phyloP scores from a whole-genome alignment of 495 filamentous ascomycete species.

The Tricharina praecox region DNA sequence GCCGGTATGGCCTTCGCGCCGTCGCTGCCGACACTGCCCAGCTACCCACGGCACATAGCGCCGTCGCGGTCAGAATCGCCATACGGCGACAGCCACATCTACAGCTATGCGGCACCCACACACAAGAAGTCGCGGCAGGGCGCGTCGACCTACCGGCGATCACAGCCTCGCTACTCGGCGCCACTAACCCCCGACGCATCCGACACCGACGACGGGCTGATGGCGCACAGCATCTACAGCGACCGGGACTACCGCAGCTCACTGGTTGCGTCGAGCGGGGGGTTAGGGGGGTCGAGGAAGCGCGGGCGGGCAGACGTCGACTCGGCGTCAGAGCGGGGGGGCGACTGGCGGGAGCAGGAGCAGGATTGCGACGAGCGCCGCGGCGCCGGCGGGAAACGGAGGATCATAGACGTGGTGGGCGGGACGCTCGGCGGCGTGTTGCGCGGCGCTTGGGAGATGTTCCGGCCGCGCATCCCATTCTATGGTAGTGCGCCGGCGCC shows the following conservation, averaged over 20 bases:
- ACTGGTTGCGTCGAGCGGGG: constrained; percentile 4
- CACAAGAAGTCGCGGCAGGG: not conserved
- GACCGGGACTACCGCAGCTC: constrained; percentile 20
- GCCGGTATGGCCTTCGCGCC: no score
- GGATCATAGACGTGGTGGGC: constrained; percentile 26
- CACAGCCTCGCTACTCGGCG: constrained; percentile 8
- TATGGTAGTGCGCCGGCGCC: constrained; percentile 1
- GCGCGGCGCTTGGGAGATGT: constrained; percentile 25
- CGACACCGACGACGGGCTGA: constrained; percentile 20
- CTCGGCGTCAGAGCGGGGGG: constrained; percentile 10
- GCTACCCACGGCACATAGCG: constrained; percentile 5
- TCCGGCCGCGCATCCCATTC: constrained; percentile 22
- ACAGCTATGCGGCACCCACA: not conserved
- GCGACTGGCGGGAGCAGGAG: no score
- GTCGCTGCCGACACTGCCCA: not conserved
- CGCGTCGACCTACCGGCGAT: not conserved
- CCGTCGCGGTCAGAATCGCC: constrained; percentile 11
- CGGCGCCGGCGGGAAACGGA: constrained; percentile 13
- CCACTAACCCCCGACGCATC: constrained; percentile 5
- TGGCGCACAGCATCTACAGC: constrained; percentile 21
- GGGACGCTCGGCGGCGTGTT: constrained; percentile 14
- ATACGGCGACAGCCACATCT: no score
- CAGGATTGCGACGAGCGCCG: not conserved
- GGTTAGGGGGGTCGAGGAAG: no score
- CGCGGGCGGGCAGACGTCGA: constrained; percentile 21